A percentile compares a stretch with the other conserved stretches of the same genome.
Conservation (phyloP, 768 basidiomycete genomes). For the Macrocybe gigantea region DNA sequence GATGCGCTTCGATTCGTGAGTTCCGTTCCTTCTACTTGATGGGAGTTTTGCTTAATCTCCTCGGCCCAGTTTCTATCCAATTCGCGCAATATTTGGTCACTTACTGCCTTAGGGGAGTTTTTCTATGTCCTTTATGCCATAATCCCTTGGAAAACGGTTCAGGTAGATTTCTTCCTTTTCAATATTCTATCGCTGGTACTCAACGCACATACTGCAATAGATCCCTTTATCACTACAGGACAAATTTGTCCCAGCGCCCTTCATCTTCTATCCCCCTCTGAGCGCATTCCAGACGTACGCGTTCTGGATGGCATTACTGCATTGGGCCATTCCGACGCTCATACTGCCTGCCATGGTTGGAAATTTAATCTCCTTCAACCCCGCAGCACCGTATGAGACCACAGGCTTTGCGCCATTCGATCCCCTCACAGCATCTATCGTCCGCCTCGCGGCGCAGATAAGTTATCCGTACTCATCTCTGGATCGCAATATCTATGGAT, state of each 20-base stretch:
- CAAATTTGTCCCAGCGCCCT: slow-evolving; percentile 15
- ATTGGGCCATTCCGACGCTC: slow-evolving; percentile 61
- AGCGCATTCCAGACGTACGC: slow-evolving; percentile 35
- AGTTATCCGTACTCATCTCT: slow-evolving; percentile 46
- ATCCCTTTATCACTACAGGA: slow-evolving; percentile 18
- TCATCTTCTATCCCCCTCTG: slow-evolving; percentile 45
- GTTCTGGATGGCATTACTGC: slow-evolving; percentile 49
- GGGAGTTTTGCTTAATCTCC: slow-evolving; percentile 4
- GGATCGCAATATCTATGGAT: slow-evolving; percentile 23
- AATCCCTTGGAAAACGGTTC: slow-evolving; percentile 42
- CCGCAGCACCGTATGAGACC: slow-evolving; percentile 17
- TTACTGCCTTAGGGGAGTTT: slow-evolving; percentile 50
- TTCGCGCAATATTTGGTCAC: slow-evolving; percentile 53
- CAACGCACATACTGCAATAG: slow-evolving; percentile 9
- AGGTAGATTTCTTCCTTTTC: not conserved
- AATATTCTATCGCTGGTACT: not conserved
- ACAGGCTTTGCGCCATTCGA: slow-evolving; percentile 36
- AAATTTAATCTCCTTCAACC: slow-evolving; percentile 57
- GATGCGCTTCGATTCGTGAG: slow-evolving; percentile 30
- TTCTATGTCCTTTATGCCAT: slow-evolving; percentile 44
- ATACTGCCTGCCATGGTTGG: slow-evolving; percentile 54
- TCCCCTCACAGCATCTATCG: slow-evolving; percentile 58
- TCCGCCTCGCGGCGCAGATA: slow-evolving; percentile 53
- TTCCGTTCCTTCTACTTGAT: slow-evolving; percentile 4
- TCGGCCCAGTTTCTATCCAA: slow-evolving; percentile 52